A percentile compares a stretch with the other conserved stretches of the same genome.
These are phyloP conservation scores for Candida corydali DNA, from an alignment of 805 yeast species.

Conservation along the genomic window DNA sequence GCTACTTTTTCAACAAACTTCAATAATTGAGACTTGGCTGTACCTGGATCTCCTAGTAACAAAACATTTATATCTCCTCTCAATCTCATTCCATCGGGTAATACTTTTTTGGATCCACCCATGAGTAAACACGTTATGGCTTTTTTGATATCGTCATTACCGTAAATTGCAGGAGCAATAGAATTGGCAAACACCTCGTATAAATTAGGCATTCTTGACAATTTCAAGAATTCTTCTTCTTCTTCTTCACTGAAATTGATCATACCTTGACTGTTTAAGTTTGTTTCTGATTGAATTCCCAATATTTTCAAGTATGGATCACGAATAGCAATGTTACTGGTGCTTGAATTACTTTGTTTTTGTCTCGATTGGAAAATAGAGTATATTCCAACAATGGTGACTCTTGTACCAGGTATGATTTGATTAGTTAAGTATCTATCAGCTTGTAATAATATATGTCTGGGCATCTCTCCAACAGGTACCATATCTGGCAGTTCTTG, in stretches of 20 bases:
- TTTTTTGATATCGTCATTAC: constrained; percentile 87
- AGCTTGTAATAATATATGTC: constrained; percentile 81
- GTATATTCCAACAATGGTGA: constrained; percentile 88
- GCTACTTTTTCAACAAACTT: constrained; percentile 94
- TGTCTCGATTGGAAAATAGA: constrained; percentile 71
- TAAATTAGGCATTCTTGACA: constrained; percentile 79
- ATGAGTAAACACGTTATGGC: constrained; percentile 87
- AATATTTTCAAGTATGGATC: constrained; percentile 85
- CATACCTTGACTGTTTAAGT: constrained; percentile 52
- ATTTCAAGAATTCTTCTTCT: constrained; percentile 80
- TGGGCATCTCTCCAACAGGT: constrained; percentile 98
- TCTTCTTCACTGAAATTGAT: constrained; percentile 88
- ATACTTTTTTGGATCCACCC: constrained; percentile 89
- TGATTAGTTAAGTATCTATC: constrained; percentile 87
- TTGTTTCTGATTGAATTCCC: constrained; percentile 84
- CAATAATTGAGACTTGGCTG: constrained; percentile 93
- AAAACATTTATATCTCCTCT: constrained; percentile 97
- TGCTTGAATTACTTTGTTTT: constrained; percentile 34
- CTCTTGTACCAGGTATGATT: constrained; percentile 93
- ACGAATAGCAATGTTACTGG: constrained; percentile 78
- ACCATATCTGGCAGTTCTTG: constrained; percentile 99
- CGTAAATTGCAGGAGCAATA: constrained; percentile 96
- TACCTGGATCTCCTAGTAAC: constrained; percentile 96
- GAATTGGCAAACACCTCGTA: constrained; percentile 82
- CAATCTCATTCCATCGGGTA: constrained; percentile 94